Conservation (phyloP, 805 yeast genomes). For the Kodamaea hsintzibuensis region DNA sequence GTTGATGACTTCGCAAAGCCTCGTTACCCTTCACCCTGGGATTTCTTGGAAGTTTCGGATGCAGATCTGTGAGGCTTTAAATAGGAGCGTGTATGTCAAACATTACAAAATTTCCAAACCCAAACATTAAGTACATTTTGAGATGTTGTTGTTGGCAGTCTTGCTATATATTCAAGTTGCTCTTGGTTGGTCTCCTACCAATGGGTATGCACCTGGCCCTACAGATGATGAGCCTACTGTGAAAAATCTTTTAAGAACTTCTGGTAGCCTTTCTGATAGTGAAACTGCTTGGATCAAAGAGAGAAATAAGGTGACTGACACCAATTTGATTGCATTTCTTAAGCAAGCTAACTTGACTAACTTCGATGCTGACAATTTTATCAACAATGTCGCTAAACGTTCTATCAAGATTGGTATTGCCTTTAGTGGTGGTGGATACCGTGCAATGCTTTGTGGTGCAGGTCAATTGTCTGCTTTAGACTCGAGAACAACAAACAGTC, state of each 20-base stretch:
- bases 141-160: conserved; percentile 2
- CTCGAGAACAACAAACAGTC: conserved; percentile 30
- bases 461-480: conserved; percentile 44
- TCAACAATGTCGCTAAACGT: conserved; percentile 34
- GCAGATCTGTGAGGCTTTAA: background rate
- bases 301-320: conserved; percentile 48
- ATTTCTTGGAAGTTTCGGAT: background rate
- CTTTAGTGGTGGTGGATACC: conserved; percentile 85
- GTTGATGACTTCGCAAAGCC: background rate
- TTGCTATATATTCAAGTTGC: conserved; percentile 1
- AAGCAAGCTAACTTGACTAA: conserved; percentile 46
- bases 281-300: conserved; percentile 56
- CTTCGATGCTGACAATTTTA: conserved; percentile 46
- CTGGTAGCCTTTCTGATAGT: conserved; percentile 42
- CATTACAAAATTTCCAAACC: background rate
- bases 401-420: conserved; percentile 54
- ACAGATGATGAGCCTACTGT: conserved; percentile 50
- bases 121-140: background rate
- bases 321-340: conserved; percentile 47
- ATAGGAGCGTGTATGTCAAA: background rate
- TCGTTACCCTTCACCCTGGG: background rate
- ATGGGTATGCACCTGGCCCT: conserved; percentile 61
- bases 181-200: conserved; percentile 28
- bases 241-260: conserved; percentile 42
- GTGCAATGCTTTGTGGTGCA: conserved; percentile 72